Evolutionary conservation across 495 filamentous ascomycete genomes (phyloP).

Genomic region (Neurospora sp.): DNA sequence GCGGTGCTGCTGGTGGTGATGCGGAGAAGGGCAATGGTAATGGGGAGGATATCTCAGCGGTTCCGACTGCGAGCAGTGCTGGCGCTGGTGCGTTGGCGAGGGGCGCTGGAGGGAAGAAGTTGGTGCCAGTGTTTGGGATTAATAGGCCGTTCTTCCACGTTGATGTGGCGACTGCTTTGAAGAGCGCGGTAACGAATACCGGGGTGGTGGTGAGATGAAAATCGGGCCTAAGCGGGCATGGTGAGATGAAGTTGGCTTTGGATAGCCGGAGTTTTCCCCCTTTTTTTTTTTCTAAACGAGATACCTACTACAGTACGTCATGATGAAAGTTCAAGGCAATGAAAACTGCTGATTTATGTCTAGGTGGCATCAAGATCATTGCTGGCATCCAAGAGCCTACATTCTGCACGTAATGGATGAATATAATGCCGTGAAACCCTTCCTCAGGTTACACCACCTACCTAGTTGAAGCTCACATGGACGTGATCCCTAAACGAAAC

Average conservation of each 20-base stretch:
- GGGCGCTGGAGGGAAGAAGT: constrained; percentile 1
- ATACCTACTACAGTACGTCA: background rate
- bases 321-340: background rate
- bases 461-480: constrained; percentile 15
- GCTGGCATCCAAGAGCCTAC: background rate
- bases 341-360: background rate
- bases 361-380: background rate
- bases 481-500: constrained; percentile 11
- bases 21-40: background rate
- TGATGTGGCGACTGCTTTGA: constrained; percentile 67
- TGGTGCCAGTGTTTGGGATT: constrained; percentile 32
- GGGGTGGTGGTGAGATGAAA: background rate
- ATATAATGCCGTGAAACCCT: background rate
- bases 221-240: background rate
- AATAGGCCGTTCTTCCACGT: constrained; percentile 46
- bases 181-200: constrained; percentile 8
- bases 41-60: constrained; percentile 13
- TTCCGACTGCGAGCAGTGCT: background rate
- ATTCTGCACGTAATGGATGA: background rate
- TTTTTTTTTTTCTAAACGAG: background rate
- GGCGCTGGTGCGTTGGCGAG: constrained; percentile 6
- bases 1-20: background rate
- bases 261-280: background rate
- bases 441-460: background rate
- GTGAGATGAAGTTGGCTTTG: background rate